phyloP scores from a whole-genome alignment of 306 rosid genomes.

The Rosa chinensis region DNA sequence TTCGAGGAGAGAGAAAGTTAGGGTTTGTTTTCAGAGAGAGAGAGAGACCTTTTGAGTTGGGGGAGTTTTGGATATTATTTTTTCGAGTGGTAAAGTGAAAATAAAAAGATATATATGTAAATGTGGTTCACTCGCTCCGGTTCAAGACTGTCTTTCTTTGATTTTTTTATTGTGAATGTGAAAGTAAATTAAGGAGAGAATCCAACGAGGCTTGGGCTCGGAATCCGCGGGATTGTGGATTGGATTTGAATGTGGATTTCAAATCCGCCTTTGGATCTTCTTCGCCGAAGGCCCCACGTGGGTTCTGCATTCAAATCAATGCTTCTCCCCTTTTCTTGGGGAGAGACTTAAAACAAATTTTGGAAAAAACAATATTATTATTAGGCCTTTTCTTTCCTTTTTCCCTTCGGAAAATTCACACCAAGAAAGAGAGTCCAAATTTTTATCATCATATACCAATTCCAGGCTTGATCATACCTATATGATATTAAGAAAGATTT shows the following conservation, averaged over 20 bases:
- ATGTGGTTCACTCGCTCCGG: background rate
- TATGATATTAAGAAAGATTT: no score
- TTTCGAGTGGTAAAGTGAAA: background rate
- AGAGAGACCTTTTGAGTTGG: background rate
- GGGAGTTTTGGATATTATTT: conserved; percentile 25
- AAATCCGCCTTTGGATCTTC: conserved; percentile 49
- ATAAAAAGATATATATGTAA: conserved; percentile 5
- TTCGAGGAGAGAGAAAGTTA: conserved; percentile 36
- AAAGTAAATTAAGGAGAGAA: conserved; percentile 26
- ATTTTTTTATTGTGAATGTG: background rate
- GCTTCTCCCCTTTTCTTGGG: background rate
- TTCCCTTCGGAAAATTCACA: no score
- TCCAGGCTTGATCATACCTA: no score
- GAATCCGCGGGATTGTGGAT: conserved; percentile 54
- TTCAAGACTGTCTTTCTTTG: no score
- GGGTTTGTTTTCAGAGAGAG: conserved; percentile 47
- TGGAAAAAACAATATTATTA: background rate
- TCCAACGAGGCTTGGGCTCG: conserved; percentile 42
- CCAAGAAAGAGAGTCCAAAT: no score
- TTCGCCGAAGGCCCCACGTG: conserved; percentile 31
- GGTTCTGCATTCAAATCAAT: conserved; percentile 13
- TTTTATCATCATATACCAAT: no score
- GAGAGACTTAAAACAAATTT: background rate
- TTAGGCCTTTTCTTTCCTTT: no score
- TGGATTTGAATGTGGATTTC: conserved; percentile 47